Evolutionary conservation across 1,139 yeast species (phyloP).

Genomic region (Lodderomyces parapsilosis): DNA sequence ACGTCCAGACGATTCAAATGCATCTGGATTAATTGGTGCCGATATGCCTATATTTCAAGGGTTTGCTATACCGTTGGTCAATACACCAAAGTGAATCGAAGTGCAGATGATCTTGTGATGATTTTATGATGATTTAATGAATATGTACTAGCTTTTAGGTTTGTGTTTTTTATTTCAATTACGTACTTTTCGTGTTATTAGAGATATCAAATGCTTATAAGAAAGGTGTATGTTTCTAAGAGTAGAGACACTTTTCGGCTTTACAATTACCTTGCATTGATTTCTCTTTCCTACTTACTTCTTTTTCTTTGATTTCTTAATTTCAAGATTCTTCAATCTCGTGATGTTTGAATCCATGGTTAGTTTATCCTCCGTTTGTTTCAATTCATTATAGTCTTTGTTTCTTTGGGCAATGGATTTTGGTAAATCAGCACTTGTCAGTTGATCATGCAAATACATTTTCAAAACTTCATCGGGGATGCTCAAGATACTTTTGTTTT

Average conservation of each 20-base stretch:
- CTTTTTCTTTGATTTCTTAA: conserved; percentile 11
- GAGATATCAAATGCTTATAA: not conserved
- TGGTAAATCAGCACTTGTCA: conserved; percentile 31
- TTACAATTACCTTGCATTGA: not conserved
- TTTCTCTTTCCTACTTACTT: not conserved
- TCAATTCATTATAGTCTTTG: conserved; percentile 14
- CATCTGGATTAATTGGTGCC: not conserved
- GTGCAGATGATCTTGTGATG: not conserved
- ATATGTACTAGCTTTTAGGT: not conserved
- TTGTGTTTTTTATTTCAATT: not conserved
- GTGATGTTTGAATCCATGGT: conserved; percentile 35
- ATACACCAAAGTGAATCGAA: not conserved
- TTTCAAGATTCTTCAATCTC: conserved; percentile 32
- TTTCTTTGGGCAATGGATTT: conserved; percentile 18
- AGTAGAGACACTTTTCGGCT: too few relatives aligned
- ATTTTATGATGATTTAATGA: not conserved
- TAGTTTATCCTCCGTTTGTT: conserved; percentile 20
- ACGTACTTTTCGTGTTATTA: not conserved
- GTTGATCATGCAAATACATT: conserved; percentile 63
- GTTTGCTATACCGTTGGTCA: not conserved
- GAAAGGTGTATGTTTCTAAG: too few relatives aligned
- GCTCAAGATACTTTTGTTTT: conserved; percentile 52
- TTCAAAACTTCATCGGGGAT: conserved; percentile 69
- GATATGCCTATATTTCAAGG: not conserved
- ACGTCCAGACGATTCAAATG: not conserved